A percentile compares a stretch with the other conserved stretches of the same genome.
Evolutionary conservation across 1,284 basidiomycete species (phyloP).

Genomic region (Boletus semigastroideus): DNA sequence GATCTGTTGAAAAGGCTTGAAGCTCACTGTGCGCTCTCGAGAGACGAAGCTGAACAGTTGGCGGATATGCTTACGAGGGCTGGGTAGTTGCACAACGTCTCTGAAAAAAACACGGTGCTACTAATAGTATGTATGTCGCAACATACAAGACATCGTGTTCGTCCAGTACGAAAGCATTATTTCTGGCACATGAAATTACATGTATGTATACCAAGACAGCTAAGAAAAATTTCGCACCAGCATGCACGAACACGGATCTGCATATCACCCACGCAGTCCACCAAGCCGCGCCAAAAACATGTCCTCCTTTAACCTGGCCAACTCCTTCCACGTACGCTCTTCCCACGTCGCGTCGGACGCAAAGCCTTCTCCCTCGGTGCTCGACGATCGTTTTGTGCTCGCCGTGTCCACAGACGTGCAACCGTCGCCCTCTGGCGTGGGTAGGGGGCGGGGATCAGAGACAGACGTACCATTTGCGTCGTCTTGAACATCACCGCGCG

Average conservation of each 20-base stretch:
- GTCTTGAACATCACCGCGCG: neutral
- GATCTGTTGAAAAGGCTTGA: neutral
- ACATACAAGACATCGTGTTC: too few species aligned
- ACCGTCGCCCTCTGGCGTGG: constrained; percentile 3
- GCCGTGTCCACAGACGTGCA: constrained; percentile 18
- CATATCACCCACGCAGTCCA: constrained; percentile 41
- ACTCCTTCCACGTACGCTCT: constrained; percentile 84
- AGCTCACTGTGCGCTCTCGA: neutral
- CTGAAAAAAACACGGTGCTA: too few species aligned
- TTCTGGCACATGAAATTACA: neutral
- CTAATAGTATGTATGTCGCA: too few species aligned
- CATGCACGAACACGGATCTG: neutral
- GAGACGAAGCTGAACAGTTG: neutral
- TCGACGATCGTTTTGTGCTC: constrained; percentile 22
- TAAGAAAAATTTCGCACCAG: neutral
- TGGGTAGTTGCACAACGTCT: neutral
- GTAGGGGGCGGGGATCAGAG: neutral
- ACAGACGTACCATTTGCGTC: neutral
- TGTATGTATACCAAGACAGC: neutral
- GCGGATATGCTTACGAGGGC: neutral
- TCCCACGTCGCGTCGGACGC: constrained; percentile 81
- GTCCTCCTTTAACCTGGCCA: constrained; percentile 78
- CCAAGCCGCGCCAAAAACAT: constrained; percentile 91
- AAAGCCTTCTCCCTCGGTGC: constrained; percentile 34
- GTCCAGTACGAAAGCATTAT: neutral